These are phyloP conservation scores for Fusarium sororula DNA, from an alignment of 2,329 filamentous ascomycete species.

Conservation along the genomic window DNA sequence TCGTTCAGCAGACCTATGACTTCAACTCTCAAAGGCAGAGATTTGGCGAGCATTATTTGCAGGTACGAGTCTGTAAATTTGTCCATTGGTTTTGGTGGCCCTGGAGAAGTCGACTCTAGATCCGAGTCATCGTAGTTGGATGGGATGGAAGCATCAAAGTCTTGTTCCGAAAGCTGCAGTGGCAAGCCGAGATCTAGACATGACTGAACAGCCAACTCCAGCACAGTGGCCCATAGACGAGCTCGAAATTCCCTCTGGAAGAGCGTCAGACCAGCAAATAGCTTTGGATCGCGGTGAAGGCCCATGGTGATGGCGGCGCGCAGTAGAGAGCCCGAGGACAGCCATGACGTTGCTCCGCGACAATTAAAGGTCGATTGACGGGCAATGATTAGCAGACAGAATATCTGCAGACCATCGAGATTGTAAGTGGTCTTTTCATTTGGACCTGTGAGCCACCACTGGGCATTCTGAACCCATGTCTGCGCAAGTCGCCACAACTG, in stretches of 20 bases:
- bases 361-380: constrained; percentile 42
- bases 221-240: constrained; percentile 39
- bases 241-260: constrained; percentile 33
- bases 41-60: constrained; percentile 35
- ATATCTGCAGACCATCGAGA: constrained; percentile 38
- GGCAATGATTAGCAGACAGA: constrained; percentile 37
- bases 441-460: constrained; percentile 42
- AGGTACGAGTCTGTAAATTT: constrained; percentile 37
- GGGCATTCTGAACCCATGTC: constrained; percentile 41
- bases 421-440: constrained; percentile 40
- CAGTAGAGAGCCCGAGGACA: constrained; percentile 36
- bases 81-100: neutral
- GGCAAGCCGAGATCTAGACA: constrained; percentile 39
- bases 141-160: constrained; percentile 34
- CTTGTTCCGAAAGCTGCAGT: constrained; percentile 23
- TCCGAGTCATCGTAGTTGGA: constrained; percentile 38
- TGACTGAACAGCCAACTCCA: constrained; percentile 36
- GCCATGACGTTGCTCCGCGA: constrained; percentile 39
- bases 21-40: constrained; percentile 32
- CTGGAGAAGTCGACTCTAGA: constrained; percentile 17
- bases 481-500: constrained; percentile 31
- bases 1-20: constrained; percentile 37
- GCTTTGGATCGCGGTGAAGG: constrained; percentile 34
- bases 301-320: constrained; percentile 42
- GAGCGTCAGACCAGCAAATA: constrained; percentile 33